Base-by-base conservation (phyloP, 164 flowering plant genomes). In the Stephania yunnanensis region DNA sequence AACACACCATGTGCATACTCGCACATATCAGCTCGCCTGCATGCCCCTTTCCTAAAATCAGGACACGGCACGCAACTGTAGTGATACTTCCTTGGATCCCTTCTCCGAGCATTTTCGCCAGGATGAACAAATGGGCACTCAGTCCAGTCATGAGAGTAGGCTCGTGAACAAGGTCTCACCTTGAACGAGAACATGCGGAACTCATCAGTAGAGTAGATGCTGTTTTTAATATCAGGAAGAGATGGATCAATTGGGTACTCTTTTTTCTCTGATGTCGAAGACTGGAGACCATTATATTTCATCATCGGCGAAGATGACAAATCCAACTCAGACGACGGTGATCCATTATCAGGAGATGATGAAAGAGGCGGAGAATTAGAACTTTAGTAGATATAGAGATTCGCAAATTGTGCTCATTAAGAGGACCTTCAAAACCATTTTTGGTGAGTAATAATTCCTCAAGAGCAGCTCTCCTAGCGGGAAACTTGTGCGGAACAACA, bases 71-170 rank as follows among this genome's bases (percentile, higher is more conserved):
- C 97, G 78, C 99, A 95, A 82, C 97, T 92, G 79, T 95, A 95
- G 74, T 95, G 99, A 75, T 76, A 95, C 84, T 95, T 95, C 78
- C 97, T 87, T 0, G 96, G 99, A 70, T 95, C 99, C 76, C 97
- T 85, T 52, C 99, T 83, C 31, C 99, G 83, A n/a, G 99, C 99
- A 80, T 95, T 95, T 76, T 95, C 99, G 48, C 97, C 99, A 0
- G 99, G 99, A 78, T 95, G 99, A 74, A 93, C 97, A 80, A 95
- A 95, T 0, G 99, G 99, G 80, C 99, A 95, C 82, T 95, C 99
- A 0, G 98, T 93, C 99, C 99, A 95, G 73, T 95, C 99, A 75
- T 95, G 99, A 0, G 99, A 95, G 80, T 95, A 93, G 10, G 99
- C 99, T 15, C 97, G 87, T 0, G 97, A 95, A 78, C 99, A 95